Evolutionary conservation across 2,329 filamentous ascomycete genomes (phyloP).

Genomic region (Nigrograna mackinnonii): DNA sequence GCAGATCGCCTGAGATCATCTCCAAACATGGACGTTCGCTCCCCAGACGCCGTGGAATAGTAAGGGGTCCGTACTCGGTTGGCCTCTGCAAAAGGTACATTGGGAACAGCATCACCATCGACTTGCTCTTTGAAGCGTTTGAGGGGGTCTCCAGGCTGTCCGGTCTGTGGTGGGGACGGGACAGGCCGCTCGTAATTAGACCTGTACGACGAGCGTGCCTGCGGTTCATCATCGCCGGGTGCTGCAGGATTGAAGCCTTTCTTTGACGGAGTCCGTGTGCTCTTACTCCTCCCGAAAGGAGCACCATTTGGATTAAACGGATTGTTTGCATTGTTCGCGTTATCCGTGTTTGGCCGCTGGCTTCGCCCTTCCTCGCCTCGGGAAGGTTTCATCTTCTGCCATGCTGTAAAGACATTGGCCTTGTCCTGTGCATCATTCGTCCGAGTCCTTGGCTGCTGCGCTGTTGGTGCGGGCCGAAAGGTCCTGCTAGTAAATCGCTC

Average conservation of each 20-base stretch:
- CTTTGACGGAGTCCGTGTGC: constrained; percentile 51
- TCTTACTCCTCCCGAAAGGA: constrained; percentile 42
- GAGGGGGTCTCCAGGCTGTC: constrained; percentile 42
- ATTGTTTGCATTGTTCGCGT: constrained; percentile 7
- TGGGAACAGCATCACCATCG: constrained; percentile 25
- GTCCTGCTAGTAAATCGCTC: constrained; percentile 48
- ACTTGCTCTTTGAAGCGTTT: constrained; percentile 36
- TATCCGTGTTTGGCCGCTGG: constrained; percentile 18
- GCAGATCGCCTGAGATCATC: constrained; percentile 56
- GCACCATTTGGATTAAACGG: constrained; percentile 39
- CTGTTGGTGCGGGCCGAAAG: constrained; percentile 42
- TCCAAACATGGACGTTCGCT: constrained; percentile 60
- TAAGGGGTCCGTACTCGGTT: constrained; percentile 59
- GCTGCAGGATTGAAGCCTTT: constrained; percentile 62
- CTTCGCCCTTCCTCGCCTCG: constrained; percentile 30
- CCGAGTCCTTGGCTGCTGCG: constrained; percentile 31
- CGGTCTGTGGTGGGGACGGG: constrained; percentile 42
- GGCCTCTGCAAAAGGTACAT: constrained; percentile 47
- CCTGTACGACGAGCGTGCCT: constrained; percentile 57
- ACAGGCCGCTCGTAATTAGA: constrained; percentile 36
- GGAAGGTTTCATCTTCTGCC: constrained; percentile 52
- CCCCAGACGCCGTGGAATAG: constrained; percentile 53
- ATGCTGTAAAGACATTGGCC: constrained; percentile 51
- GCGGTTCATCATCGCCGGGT: constrained; percentile 62
- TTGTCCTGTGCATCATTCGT: constrained; percentile 42